A percentile compares a stretch with the other conserved stretches of the same genome.
Conservation (phyloP, 768 basidiomycete genomes). For the Galerina sulciceps region DNA sequence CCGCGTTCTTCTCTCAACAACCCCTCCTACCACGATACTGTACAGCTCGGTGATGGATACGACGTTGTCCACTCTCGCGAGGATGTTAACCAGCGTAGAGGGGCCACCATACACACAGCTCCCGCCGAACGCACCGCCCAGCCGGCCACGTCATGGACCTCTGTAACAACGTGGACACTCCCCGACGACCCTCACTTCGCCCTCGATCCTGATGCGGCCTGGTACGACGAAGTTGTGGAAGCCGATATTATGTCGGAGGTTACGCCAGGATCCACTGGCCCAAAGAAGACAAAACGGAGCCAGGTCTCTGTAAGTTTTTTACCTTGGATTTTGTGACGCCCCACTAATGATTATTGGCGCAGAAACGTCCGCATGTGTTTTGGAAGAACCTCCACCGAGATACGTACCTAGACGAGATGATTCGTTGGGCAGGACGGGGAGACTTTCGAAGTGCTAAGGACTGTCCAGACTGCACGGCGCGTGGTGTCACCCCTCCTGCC, state of each 20-base stretch:
- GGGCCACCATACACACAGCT: not conserved
- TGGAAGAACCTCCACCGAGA: slow-evolving; percentile 10
- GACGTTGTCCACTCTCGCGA: not conserved
- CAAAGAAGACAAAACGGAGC: too few species aligned
- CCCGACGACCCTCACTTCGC: not conserved
- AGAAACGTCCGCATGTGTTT: slow-evolving; percentile 12
- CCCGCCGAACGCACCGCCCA: not conserved
- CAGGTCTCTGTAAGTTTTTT: not conserved
- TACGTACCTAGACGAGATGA: slow-evolving; percentile 9
- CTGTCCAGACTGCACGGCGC: slow-evolving; percentile 12
- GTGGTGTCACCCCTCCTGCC: not conserved
- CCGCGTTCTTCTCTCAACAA: not conserved
- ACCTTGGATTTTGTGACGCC: too few species aligned
- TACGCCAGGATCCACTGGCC: too few species aligned
- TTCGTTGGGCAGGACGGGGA: slow-evolving; percentile 8
- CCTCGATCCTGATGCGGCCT: too few species aligned
- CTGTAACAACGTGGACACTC: not conserved
- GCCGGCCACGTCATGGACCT: not conserved
- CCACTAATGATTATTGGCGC: not conserved
- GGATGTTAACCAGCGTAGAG: not conserved
- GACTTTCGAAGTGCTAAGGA: not conserved
- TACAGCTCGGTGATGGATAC: not conserved
- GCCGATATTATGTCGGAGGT: too few species aligned
- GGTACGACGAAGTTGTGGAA: too few species aligned
- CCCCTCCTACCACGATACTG: not conserved